Conservation (phyloP, 1,284 basidiomycete species). For the Peniophora sp. region DNA sequence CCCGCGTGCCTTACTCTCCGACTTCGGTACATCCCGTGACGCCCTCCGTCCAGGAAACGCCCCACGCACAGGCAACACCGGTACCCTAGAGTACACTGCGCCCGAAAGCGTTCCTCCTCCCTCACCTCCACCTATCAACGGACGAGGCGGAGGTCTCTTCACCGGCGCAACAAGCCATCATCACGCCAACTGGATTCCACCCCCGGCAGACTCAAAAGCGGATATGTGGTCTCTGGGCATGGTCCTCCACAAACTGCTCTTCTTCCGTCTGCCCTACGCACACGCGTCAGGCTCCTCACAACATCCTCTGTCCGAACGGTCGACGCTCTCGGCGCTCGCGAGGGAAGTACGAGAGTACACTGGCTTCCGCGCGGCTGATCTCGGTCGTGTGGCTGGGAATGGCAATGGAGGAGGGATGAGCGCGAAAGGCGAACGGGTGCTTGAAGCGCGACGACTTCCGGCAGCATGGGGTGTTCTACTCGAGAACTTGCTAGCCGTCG, state of each 20-base stretch:
- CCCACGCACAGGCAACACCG: constrained; percentile 79
- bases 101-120: neutral
- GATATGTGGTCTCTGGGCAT: constrained; percentile 88
- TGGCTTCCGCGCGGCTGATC: constrained; percentile 40
- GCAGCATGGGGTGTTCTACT: constrained; percentile 62
- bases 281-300: constrained; percentile 40
- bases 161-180: constrained; percentile 82
- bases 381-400: neutral
- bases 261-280: constrained; percentile 77
- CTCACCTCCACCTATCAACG: constrained; percentile 59
- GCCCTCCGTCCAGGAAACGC: constrained; percentile 54
- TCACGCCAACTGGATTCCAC: constrained; percentile 58
- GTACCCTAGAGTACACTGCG: constrained; percentile 63
- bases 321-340: constrained; percentile 33
- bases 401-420: constrained; percentile 53
- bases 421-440: constrained; percentile 37
- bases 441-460: constrained; percentile 65
- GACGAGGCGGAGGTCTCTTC: too few species aligned
- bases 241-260: constrained; percentile 87
- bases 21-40: constrained; percentile 91
- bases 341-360: constrained; percentile 68
- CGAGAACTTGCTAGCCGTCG: constrained; percentile 60
- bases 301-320: constrained; percentile 13
- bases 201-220: constrained; percentile 79
- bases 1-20: constrained; percentile 82